phyloP scores from a whole-genome alignment of 495 filamentous ascomycete genomes.

The Antarctomyces pellizariae region DNA sequence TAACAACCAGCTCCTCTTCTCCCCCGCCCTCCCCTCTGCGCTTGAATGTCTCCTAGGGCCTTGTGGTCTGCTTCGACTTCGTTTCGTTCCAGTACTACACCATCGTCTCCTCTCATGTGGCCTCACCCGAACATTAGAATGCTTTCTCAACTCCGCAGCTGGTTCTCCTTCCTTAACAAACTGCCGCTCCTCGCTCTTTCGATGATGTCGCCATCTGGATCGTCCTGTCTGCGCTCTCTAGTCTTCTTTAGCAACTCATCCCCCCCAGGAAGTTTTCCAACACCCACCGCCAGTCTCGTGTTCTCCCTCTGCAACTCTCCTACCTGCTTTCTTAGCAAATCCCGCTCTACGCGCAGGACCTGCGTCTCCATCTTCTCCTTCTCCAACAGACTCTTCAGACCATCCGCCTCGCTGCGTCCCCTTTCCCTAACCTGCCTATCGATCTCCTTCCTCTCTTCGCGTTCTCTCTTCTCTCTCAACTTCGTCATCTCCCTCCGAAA shows the following conservation, averaged over 20 bases:
- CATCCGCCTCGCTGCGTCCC: constrained; percentile 29
- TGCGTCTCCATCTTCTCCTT: constrained; percentile 29
- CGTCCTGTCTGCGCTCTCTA: constrained; percentile 6
- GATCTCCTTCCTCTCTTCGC: constrained; percentile 34
- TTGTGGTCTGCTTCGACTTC: too few species aligned
- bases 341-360: constrained; percentile 30
- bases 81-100: too few species aligned
- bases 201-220: constrained; percentile 3
- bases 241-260: constrained; percentile 14
- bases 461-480: constrained; percentile 35
- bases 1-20: too few species aligned
- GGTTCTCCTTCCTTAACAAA: too few species aligned
- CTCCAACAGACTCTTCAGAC: constrained; percentile 23
- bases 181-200: background rate
- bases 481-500: constrained; percentile 36
- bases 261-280: constrained; percentile 22
- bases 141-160: too few species aligned
- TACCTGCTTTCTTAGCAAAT: constrained; percentile 37
- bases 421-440: constrained; percentile 27
- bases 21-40: too few species aligned
- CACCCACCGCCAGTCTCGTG: constrained; percentile 24
- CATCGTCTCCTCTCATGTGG: too few species aligned
- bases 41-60: too few species aligned
- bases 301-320: constrained; percentile 45
- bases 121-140: too few species aligned